A percentile compares a stretch with the other conserved stretches of the same genome.
Evolutionary conservation across 78 protist genomes (phyloP).

Genomic region (Cavenderia fasciculata): DNA sequence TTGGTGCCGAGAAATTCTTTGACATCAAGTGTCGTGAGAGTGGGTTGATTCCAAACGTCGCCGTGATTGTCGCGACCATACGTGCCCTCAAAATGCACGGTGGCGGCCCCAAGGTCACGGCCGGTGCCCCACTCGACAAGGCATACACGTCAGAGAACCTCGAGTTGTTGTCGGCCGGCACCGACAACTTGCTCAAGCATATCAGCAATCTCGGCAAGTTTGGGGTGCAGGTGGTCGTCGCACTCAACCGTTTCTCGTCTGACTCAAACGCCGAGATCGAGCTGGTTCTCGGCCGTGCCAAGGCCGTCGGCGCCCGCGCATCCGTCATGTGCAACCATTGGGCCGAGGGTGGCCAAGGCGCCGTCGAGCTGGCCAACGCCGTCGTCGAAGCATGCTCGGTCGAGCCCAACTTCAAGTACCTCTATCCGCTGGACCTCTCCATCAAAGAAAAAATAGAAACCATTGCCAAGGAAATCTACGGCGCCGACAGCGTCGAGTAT

Average conservation of each 20-base stretch:
- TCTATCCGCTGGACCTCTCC: conserved; percentile 87
- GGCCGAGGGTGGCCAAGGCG: conserved; percentile 95
- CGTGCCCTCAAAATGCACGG: conserved; percentile 98
- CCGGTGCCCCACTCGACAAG: conserved; percentile 83
- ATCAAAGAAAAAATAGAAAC: conserved; percentile 93
- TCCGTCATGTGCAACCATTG: conserved; percentile 93
- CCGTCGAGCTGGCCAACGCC: conserved; percentile 91
- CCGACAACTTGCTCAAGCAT: conserved; percentile 83
- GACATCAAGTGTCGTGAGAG: conserved; percentile 96
- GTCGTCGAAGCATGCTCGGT: conserved; percentile 84
- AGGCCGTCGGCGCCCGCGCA: conserved; percentile 91
- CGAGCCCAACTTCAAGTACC: conserved; percentile 78
- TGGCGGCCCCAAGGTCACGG: conserved; percentile 89
- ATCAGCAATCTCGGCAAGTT: conserved; percentile 81
- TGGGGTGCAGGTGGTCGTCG: conserved; percentile 96
- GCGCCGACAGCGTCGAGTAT: conserved; percentile 93
- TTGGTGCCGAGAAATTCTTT: conserved; percentile 97
- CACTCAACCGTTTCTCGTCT: conserved; percentile 89
- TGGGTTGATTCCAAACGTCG: conserved; percentile 90
- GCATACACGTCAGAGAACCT: conserved; percentile 81
- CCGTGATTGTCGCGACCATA: conserved; percentile 94
- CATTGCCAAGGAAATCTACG: conserved; percentile 91
- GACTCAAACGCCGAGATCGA: conserved; percentile 78
- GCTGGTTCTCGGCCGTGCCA: conserved; percentile 22
- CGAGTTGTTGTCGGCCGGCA: conserved; percentile 79